Percentiles rank a stretch among this genome's conserved stretches.
Evolutionary conservation across 352 stramenopile species (phyloP).

Genomic region (Globisporangium carolinianum): DNA sequence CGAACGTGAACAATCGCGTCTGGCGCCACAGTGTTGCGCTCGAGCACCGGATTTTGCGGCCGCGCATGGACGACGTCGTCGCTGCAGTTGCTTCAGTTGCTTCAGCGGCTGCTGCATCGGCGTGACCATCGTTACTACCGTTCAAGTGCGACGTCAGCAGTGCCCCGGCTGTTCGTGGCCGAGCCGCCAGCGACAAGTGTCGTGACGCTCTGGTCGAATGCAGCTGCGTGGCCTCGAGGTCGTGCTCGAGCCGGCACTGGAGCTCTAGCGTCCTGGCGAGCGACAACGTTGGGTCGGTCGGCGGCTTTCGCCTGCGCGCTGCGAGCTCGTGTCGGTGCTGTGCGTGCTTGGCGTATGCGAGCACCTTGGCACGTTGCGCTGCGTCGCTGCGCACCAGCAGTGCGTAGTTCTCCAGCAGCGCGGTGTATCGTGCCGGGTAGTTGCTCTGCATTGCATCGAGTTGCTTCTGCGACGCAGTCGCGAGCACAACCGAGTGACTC

Average conservation of each 20-base stretch:
- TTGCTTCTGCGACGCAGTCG: conserved; percentile 25
- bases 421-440: conserved; percentile 36
- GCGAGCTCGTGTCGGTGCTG: conserved; percentile 21
- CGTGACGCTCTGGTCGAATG: background rate
- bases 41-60: conserved; percentile 23
- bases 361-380: conserved; percentile 21
- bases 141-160: conserved; percentile 1
- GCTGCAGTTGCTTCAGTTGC: background rate
- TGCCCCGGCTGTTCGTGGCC: conserved; percentile 4
- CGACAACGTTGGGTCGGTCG: conserved; percentile 18
- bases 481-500: conserved; percentile 46
- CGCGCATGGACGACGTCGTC: background rate
- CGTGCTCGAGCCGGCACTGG: conserved; percentile 21
- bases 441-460: conserved; percentile 37
- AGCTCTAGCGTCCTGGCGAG: conserved; percentile 19
- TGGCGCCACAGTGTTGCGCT: conserved; percentile 43
- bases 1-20: conserved; percentile 33
- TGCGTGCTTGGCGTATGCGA: conserved; percentile 20
- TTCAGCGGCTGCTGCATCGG: background rate
- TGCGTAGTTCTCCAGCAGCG: conserved; percentile 35
- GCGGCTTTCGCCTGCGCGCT: conserved; percentile 29
- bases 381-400: conserved; percentile 30
- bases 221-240: conserved; percentile 13
- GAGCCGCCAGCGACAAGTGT: background rate
- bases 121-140: background rate